Conservation (phyloP, 768 basidiomycete species). For the Lentinula detonsa region DNA sequence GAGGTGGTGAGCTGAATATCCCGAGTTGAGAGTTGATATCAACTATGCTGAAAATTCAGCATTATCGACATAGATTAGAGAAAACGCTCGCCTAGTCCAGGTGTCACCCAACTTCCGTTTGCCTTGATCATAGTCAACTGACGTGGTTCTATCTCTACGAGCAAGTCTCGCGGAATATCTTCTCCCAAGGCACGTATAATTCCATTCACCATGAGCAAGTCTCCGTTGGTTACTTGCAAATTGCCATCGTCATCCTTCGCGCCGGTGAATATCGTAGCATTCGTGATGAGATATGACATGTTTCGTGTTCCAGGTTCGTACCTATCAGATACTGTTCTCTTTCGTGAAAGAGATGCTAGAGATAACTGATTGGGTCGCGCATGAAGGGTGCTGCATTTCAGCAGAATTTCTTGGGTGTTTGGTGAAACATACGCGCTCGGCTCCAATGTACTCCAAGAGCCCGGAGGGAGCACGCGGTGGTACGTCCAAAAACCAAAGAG, state of each 20-base stretch:
- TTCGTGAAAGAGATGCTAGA: constrained; percentile 21
- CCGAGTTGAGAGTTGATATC: constrained; percentile 82
- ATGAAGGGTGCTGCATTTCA: constrained; percentile 48
- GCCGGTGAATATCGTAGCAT: constrained; percentile 66
- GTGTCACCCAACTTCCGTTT: constrained; percentile 62
- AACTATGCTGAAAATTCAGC: constrained; percentile 27
- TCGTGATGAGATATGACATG: constrained; percentile 57
- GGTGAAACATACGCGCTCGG: constrained; percentile 12
- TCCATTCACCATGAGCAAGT: constrained; percentile 64
- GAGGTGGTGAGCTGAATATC: constrained; percentile 52
- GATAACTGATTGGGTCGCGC: constrained; percentile 34
- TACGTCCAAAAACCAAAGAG: background rate
- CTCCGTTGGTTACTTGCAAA: constrained; percentile 32
- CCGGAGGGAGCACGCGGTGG: background rate
- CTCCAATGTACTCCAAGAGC: background rate
- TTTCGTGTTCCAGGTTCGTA: constrained; percentile 54
- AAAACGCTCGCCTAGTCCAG: constrained; percentile 44
- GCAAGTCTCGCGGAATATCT: constrained; percentile 32
- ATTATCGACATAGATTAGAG: constrained; percentile 6
- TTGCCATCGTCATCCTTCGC: constrained; percentile 46
- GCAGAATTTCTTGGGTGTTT: constrained; percentile 27
- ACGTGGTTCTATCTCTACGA: constrained; percentile 4
- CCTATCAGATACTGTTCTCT: constrained; percentile 52
- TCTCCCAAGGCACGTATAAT: constrained; percentile 55
- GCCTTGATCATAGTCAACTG: constrained; percentile 55